Evolutionary conservation across 148 eudicot species (phyloP), one percentile per base, ranked within the genome.

Genomic region (Fagopyrum homotropicum): DNA sequence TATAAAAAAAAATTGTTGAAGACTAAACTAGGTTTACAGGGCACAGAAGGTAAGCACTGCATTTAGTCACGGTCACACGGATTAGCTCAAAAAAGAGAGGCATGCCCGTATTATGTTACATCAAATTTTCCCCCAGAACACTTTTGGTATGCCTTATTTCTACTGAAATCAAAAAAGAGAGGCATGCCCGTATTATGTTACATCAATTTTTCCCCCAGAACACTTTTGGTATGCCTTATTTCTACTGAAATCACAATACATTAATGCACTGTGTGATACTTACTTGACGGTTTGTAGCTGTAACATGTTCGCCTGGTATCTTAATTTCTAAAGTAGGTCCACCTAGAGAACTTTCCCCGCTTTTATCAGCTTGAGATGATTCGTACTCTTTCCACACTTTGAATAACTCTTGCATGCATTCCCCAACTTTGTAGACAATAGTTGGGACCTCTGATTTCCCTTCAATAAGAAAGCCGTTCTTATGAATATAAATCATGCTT

Each of bases 251-350:
- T 12, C 15, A 26, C 43, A 29, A 29, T 57, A 57, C 3, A 19
- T 2, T 7, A 30, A 29, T 63, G 44, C 47, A 40, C 14, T 40
- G 47, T 43, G 43, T 66, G 71, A 17, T 66, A 75, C 88, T 83
- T 86, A 90, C 99, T 83, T 95, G 99, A 70, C 97, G 99, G 80
- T 95, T 95, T 63, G 97, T 90, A 72, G 97, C 96, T 75, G 94
- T 90, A 73, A 95, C 91, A 86, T 90, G 92, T 81, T 95, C 98
- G 63, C 97, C 99, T 19, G 94, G 98, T 79, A 95, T 90, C 73
- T 89, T 79, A 60, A 95, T 88, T 82, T 92, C 99, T 52, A 95
- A 81, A 73, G 97, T 90, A 72, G 98, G 99, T 51, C 91, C 88
- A 80, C 77, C 85, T 63, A 79, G 84, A 75, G 85, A 79, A 83